Evolutionary conservation across 345 rosid species (phyloP).

Genomic region (Populus euphratica): DNA sequence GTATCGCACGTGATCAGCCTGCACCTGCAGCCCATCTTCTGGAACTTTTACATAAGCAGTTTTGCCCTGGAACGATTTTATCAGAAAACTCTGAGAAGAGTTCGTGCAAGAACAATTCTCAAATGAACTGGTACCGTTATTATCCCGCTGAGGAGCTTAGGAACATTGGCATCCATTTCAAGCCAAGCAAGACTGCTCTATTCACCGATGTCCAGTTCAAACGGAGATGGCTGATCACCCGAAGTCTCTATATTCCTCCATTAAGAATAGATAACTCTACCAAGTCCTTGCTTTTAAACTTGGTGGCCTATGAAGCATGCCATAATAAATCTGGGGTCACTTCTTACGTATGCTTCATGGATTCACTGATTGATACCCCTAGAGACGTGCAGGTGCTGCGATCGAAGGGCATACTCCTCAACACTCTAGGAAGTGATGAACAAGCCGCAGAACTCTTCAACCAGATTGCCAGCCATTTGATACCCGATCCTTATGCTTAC

Average conservation of each 20-base stretch:
- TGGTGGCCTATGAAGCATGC: constrained; percentile 26
- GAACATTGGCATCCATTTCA: neutral
- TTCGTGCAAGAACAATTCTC: too few species aligned
- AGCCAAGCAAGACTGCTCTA: neutral
- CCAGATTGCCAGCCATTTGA: constrained; percentile 9
- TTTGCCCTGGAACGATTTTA: too few species aligned
- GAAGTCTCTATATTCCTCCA: constrained; percentile 1
- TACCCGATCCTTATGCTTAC: neutral
- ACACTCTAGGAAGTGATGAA: constrained; percentile 14
- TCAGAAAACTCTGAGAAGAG: too few species aligned
- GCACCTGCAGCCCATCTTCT: too few species aligned
- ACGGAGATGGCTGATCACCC: neutral
- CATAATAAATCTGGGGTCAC: constrained; percentile 11
- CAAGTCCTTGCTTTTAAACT: constrained; percentile 14
- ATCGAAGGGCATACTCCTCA: constrained; percentile 2
- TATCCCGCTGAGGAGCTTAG: neutral
- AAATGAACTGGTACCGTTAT: neutral
- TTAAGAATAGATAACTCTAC: constrained; percentile 17
- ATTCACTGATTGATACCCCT: constrained; percentile 11
- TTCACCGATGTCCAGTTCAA: neutral
- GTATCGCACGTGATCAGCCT: accelerated
- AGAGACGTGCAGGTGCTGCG: constrained; percentile 20
- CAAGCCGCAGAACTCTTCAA: constrained; percentile 17
- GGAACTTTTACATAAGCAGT: too few species aligned
- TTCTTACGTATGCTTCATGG: constrained; percentile 18